Evolutionary conservation across 2,329 filamentous ascomycete genomes (phyloP), one percentile per base, ranked within the genome.

Genomic region (Pseudogymnoascus sp.): DNA sequence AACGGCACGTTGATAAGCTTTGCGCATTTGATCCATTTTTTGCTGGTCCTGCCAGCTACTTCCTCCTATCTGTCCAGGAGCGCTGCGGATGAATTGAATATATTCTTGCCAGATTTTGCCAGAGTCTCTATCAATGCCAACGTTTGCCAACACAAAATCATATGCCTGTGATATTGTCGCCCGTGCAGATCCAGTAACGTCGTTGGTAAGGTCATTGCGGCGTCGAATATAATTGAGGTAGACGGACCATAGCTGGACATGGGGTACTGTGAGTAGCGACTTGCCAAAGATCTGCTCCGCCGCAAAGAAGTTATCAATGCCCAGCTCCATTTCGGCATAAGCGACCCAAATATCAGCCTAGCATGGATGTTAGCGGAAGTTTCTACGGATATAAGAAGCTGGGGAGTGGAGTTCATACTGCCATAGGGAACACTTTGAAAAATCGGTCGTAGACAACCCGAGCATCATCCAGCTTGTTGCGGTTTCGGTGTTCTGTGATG

Each of bases 201-300:
- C 94, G 68, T 88, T 85, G 41, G 80, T 90, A 61, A 97, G 77
- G 65, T 95, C 92, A 72, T 96, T 94, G 64, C 90, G 83, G 55
- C 94, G 88, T 59, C 94, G 90, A 63, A 97, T 89, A 71, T 97
- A 96, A 73, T 96, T 91, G 63, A 99, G 83, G 71, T 99, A 99
- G 30, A 91, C 82, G 5, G 88, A 90, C 90, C 92, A 99, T 18
- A 99, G 81, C 63, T 88, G 83, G 37, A 97, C 87, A 70, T 92
- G 89, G 9, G 89, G 86, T 18, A 94, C 86, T 7, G 82, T 82
- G 66, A 90, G 80, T 37, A 99, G 82, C 30, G 88, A 91, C 66
- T 84, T 83, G 64, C 83, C 84, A 72, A 99, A 96, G 19, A 99
- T 85, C 58, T 84, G 80, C 72, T 96, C 92, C 13, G 95, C 85